Evolutionary conservation across 768 basidiomycete species (phyloP).

Genomic region (Lactifluus hygrophoroides): DNA sequence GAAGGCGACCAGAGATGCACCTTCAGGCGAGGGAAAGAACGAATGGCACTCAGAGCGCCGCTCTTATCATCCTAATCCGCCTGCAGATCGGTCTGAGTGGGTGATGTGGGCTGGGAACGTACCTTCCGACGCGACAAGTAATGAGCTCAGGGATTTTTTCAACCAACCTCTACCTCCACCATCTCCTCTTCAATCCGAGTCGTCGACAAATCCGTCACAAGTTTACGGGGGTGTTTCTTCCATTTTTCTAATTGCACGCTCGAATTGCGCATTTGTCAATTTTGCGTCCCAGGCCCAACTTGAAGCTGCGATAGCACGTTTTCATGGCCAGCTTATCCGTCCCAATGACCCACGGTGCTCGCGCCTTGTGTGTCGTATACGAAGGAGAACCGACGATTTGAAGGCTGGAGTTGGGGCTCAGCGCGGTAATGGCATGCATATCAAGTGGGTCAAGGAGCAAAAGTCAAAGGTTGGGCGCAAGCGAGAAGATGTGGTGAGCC

Average conservation of each 20-base stretch:
- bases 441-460: constrained; percentile 66
- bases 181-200: background rate
- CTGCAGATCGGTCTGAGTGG: constrained; percentile 76
- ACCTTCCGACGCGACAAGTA: constrained; percentile 69
- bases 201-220: constrained; percentile 12
- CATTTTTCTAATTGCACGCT: constrained; percentile 91
- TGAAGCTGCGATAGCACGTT: constrained; percentile 55
- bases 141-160: constrained; percentile 85
- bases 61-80: constrained; percentile 61
- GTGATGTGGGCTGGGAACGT: constrained; percentile 98
- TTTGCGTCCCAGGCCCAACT: constrained; percentile 59
- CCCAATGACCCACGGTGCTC: constrained; percentile 65
- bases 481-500: constrained; percentile 6
- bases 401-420: constrained; percentile 89
- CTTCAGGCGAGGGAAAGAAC: background rate
- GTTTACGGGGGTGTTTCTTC: constrained; percentile 56
- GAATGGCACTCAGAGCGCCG: constrained; percentile 31
- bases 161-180: constrained; percentile 29
- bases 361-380: constrained; percentile 72
- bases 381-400: constrained; percentile 75
- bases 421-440: constrained; percentile 78
- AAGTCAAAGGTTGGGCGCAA: constrained; percentile 30
- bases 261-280: constrained; percentile 92
- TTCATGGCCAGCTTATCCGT: constrained; percentile 66
- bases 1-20: constrained; percentile 1